Conservation (phyloP, 371 early-diverging fungal species). For the Syncephalastrum racemosum region DNA sequence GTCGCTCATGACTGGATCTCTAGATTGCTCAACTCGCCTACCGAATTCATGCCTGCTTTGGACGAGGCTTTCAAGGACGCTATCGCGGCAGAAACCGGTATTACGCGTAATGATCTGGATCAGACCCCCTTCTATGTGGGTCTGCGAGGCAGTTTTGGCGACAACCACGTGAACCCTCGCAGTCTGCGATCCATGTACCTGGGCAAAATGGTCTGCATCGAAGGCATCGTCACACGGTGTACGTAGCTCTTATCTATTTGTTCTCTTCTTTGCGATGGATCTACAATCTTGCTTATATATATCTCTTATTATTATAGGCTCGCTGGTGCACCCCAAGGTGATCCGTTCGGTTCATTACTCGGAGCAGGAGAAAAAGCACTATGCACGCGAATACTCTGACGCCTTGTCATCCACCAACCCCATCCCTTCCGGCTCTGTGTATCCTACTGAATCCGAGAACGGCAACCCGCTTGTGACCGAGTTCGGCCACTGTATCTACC, state of each 20-base stretch:
- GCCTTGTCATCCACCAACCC: slow-evolving; percentile 54
- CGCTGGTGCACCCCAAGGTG: slow-evolving; percentile 97
- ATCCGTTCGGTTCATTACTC: slow-evolving; percentile 93
- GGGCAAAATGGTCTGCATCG: slow-evolving; percentile 92
- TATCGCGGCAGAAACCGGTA: slow-evolving; percentile 36
- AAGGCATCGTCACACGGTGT: slow-evolving; percentile 99
- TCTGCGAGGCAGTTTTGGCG: slow-evolving; percentile 94
- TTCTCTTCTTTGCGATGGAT: background rate
- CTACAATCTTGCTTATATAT: background rate
- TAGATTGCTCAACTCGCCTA: slow-evolving; percentile 76
- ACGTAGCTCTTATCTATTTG: slow-evolving; percentile 17
- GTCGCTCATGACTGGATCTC: background rate
- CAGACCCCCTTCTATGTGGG: slow-evolving; percentile 75
- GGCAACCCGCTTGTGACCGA: slow-evolving; percentile 93
- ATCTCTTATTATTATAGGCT: slow-evolving; percentile 49
- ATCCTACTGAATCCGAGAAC: slow-evolving; percentile 91
- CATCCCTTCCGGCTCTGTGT: slow-evolving; percentile 71
- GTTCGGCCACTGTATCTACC: slow-evolving; percentile 93
- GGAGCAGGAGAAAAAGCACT: slow-evolving; percentile 81
- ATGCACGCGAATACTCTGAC: slow-evolving; percentile 92
- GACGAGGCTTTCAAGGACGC: slow-evolving; percentile 76
- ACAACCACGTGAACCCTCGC: slow-evolving; percentile 88
- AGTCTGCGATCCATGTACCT: slow-evolving; percentile 82
- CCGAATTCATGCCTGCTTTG: slow-evolving; percentile 83
- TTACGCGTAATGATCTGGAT: slow-evolving; percentile 34